Base-by-base conservation (phyloP, 2,329 filamentous ascomycete species). In the Cercospora nicotianae region DNA sequence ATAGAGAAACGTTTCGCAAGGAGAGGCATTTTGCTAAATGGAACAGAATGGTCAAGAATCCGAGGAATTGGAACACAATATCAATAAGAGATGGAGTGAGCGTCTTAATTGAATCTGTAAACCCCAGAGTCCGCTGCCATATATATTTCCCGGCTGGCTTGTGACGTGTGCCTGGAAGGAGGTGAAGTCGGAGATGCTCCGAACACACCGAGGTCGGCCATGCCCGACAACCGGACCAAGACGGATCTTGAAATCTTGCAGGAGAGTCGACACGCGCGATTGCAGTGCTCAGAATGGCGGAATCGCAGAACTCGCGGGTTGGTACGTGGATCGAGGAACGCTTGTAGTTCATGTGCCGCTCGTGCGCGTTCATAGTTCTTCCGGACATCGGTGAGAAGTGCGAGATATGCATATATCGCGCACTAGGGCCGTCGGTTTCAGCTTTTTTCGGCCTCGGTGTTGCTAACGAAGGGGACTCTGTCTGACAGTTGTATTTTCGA, bases 1-100 rank as follows among this genome's bases (percentile, higher is more conserved):
- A 73, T 70, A 33, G 36, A 69, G 70, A 69, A 74, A 26, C 72
- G 71, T 68, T 67, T 69, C 20, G 65, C 72, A 48, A 69, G 63
- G 59, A 73, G 63, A 33, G 72, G 70, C 72, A 74, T 74, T 3
- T 18, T 64, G 53, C 3, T 9, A 30, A 9, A 45, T 26, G 13
- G 12, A 45, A n/a, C 7, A 6, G 20, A 42, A 16, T 3, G 36
- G 10, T 48, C 8, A 36, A 4, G 3, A 28, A 23, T n/a, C 20
- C 20, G 36, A 30, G 0, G 2, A 30, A 33, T 1, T 13, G 55
- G 55, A 59, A 59, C n/a, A 31, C 28, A 23, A 26, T 20, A 18
- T 5, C 3, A 58, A 1, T 9, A 18, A 36, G 16, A 3, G 31
- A 23, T 20, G 3, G n/a, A 36, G 12, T 33, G 55, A 59, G 31